Conservation (phyloP, 2,329 filamentous ascomycete genomes). For the Capronia coronata region DNA sequence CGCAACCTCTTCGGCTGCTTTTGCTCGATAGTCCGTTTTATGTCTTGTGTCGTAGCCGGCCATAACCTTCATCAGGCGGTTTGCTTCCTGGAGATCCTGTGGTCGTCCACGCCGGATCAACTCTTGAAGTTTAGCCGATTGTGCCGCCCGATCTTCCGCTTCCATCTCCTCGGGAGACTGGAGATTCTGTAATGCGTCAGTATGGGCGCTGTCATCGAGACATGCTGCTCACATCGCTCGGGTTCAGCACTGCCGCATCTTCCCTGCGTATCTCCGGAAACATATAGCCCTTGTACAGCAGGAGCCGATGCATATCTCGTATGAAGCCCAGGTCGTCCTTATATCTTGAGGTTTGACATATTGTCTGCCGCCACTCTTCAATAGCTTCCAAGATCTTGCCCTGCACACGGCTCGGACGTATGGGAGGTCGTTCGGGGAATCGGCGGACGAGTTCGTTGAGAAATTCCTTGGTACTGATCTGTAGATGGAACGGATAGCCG, state of each 20-base stretch:
- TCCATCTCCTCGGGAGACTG: constrained; percentile 99
- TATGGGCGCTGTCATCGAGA: background rate
- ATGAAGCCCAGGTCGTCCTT: constrained; percentile 96
- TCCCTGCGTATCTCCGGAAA: constrained; percentile 90
- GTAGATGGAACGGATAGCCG: constrained; percentile 96
- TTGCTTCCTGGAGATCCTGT: constrained; percentile 92
- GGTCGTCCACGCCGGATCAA: constrained; percentile 86
- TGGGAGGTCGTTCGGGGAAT: constrained; percentile 87
- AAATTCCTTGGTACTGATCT: constrained; percentile 98
- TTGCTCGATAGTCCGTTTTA: constrained; percentile 96
- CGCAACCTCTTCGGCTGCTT: constrained; percentile 88
- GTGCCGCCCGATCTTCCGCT: constrained; percentile 86
- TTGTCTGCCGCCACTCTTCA: constrained; percentile 96
- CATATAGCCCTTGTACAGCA: constrained; percentile 94
- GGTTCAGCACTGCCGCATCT: constrained; percentile 92
- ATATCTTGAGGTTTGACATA: constrained; percentile 96
- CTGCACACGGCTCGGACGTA: constrained; percentile 81
- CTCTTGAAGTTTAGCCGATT: constrained; percentile 97
- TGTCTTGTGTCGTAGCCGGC: constrained; percentile 90
- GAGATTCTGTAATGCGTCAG: constrained; percentile 60
- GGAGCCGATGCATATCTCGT: constrained; percentile 89
- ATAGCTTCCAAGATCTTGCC: constrained; percentile 89
- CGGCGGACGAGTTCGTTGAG: constrained; percentile 94
- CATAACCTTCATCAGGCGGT: constrained; percentile 98
- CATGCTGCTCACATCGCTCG: constrained; percentile 69